Conservation (phyloP, 225 moss, liverwort and hornwort genomes). For the Polytrichum formosum region DNA sequence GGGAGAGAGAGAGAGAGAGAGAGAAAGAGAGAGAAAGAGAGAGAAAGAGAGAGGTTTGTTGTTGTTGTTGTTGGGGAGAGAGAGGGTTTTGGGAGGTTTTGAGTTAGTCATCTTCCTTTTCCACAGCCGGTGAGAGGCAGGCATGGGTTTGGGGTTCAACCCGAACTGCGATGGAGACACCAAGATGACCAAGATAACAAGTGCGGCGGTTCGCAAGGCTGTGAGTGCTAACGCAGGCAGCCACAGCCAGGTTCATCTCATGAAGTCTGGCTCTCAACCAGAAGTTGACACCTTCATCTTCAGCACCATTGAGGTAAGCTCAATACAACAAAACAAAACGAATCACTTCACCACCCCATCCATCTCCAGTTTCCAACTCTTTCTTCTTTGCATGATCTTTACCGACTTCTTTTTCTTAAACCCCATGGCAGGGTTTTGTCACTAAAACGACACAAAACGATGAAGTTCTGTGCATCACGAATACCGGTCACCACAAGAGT, state of each 20-base stretch:
- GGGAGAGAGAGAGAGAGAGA: not conserved
- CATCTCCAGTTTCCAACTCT: no score
- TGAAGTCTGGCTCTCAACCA: slow-evolving; percentile 4
- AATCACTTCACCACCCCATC: no score
- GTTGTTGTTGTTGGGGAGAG: not conserved
- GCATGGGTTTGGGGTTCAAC: slow-evolving; percentile 4
- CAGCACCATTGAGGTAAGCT: slow-evolving; percentile 3
- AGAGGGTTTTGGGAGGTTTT: not conserved
- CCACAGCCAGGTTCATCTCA: slow-evolving; percentile 3
- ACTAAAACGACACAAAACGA: no score
- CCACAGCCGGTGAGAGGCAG: not conserved
- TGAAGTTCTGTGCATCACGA: no score
- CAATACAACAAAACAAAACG: no score
- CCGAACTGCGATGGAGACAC: slow-evolving; percentile 3
- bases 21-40: not conserved
- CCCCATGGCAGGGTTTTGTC: no score
- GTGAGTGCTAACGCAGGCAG: not conserved
- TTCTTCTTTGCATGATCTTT: no score
- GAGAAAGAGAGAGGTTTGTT: not conserved
- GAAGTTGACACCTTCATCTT: slow-evolving; percentile 8
- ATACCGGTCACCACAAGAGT: no score
- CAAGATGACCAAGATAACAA: not conserved
- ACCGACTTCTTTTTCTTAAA: no score
- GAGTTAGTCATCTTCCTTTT: no score
- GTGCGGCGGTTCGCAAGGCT: slow-evolving; percentile 9